A percentile compares a stretch with the other conserved stretches of the same genome.
These are phyloP conservation scores for Solanum gracilifrons DNA, from an alignment of 257 asterid species.

Conservation along the genomic window DNA sequence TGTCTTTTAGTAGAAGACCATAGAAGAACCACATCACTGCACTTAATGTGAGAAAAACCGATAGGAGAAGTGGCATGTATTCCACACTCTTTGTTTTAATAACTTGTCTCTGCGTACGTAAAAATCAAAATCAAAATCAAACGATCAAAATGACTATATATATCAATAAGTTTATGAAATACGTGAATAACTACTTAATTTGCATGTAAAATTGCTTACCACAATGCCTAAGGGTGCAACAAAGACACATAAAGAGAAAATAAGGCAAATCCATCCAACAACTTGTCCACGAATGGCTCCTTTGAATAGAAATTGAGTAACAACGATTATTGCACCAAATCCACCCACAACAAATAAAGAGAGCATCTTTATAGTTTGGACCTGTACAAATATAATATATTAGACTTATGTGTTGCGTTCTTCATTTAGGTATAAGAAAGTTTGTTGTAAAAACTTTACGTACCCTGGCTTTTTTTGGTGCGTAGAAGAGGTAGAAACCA, in stretches of 20 bases:
- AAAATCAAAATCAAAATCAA: too few species aligned
- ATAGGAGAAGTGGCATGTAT: constrained; percentile 37
- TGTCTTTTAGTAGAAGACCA: constrained; percentile 33
- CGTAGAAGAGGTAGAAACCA: constrained; percentile 35
- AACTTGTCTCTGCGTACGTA: constrained; percentile 33
- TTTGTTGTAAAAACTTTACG: neutral
- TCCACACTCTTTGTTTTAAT: constrained; percentile 38
- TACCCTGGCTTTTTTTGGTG: constrained; percentile 37
- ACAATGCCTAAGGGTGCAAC: constrained; percentile 57
- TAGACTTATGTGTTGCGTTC: neutral
- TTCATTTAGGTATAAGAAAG: neutral
- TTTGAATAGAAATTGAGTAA: constrained; percentile 27
- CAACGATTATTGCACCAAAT: constrained; percentile 28
- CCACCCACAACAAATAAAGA: constrained; percentile 28
- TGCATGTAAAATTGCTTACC: neutral
- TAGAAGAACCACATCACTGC: constrained; percentile 48
- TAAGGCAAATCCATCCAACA: constrained; percentile 62
- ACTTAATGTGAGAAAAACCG: constrained; percentile 39
- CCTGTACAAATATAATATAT: constrained; percentile 5
- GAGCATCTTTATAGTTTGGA: constrained; percentile 34
- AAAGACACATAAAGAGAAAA: constrained; percentile 55
- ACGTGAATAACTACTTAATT: neutral
- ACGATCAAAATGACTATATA: too few species aligned
- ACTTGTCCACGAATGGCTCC: constrained; percentile 19
- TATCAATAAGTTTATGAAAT: neutral